Percentiles rank a stretch among this genome's conserved stretches.
Evolutionary conservation across 805 yeast species (phyloP).

Genomic region (Hanseniaspora occidentalis): DNA sequence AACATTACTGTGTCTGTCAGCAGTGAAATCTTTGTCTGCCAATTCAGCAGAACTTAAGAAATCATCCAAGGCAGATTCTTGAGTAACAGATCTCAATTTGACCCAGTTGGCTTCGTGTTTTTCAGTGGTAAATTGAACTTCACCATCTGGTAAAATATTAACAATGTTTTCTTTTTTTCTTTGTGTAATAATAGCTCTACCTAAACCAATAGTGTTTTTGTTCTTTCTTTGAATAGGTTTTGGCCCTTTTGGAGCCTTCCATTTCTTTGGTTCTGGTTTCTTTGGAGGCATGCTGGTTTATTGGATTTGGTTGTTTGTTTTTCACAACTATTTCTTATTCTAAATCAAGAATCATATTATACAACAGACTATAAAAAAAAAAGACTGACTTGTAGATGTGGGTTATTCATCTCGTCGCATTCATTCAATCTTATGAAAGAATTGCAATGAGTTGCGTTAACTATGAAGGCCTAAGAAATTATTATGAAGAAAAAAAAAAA

Average conservation of each 20-base stretch:
- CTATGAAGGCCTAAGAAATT: background rate
- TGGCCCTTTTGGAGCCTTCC: slow-evolving; percentile 88
- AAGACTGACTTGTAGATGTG: background rate
- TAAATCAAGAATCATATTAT: no score
- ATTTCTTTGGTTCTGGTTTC: slow-evolving; percentile 44
- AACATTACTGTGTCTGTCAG: slow-evolving; percentile 74
- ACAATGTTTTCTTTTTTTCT: slow-evolving; percentile 58
- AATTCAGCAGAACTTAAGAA: slow-evolving; percentile 89
- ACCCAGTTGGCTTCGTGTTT: slow-evolving; percentile 83
- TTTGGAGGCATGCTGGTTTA: slow-evolving; percentile 26
- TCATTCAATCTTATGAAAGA: no score
- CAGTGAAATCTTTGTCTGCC: slow-evolving; percentile 92
- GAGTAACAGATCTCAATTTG: slow-evolving; percentile 84
- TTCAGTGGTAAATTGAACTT: slow-evolving; percentile 75
- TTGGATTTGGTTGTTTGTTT: no score
- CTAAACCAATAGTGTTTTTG: slow-evolving; percentile 74
- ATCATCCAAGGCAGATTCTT: slow-evolving; percentile 87
- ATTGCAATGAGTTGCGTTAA: no score
- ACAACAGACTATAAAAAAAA: no score
- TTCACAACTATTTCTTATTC: no score
- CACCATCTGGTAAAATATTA: slow-evolving; percentile 72
- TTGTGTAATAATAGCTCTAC: slow-evolving; percentile 68
- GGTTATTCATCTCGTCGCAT: no score
- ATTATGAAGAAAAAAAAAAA: background rate
- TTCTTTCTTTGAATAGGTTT: slow-evolving; percentile 78